Conservation (phyloP, 768 basidiomycete species). For the Termitomyces sp. region DNA sequence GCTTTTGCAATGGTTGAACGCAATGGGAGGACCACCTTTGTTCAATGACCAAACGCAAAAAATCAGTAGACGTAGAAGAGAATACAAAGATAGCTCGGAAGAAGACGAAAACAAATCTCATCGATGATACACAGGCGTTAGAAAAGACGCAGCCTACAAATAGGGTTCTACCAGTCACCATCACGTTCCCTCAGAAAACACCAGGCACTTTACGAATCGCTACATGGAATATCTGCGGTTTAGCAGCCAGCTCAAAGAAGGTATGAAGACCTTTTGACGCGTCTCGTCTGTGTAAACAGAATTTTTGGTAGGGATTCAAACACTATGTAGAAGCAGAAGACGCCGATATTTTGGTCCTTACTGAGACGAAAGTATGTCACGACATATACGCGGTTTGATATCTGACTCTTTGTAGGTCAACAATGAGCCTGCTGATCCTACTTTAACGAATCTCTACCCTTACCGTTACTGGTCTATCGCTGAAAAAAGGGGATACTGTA, state of each 20-base stretch:
- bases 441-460: constrained; percentile 53
- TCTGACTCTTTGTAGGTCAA: constrained; percentile 50
- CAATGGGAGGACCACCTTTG: neutral
- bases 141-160: constrained; percentile 64
- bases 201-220: constrained; percentile 49
- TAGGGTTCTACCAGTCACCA: constrained; percentile 59
- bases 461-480: constrained; percentile 75
- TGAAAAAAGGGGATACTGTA: constrained; percentile 75
- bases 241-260: constrained; percentile 75
- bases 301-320: constrained; percentile 59
- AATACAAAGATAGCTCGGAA: constrained; percentile 7
- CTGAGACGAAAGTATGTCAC: constrained; percentile 72
- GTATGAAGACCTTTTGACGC: constrained; percentile 23
- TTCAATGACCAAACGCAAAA: constrained; percentile 10
- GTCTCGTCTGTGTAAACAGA: neutral
- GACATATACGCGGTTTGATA: neutral
- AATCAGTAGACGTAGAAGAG: constrained; percentile 21
- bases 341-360: constrained; percentile 77
- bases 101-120: constrained; percentile 9
- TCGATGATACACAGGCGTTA: neutral
- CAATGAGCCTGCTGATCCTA: constrained; percentile 55
- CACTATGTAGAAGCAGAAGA: constrained; percentile 81
- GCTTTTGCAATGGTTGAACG: no score
- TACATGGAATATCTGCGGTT: constrained; percentile 78
- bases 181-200: constrained; percentile 47